These are phyloP conservation scores for Hanseniaspora singularis DNA, from an alignment of 805 yeast genomes.

Conservation along the genomic window DNA sequence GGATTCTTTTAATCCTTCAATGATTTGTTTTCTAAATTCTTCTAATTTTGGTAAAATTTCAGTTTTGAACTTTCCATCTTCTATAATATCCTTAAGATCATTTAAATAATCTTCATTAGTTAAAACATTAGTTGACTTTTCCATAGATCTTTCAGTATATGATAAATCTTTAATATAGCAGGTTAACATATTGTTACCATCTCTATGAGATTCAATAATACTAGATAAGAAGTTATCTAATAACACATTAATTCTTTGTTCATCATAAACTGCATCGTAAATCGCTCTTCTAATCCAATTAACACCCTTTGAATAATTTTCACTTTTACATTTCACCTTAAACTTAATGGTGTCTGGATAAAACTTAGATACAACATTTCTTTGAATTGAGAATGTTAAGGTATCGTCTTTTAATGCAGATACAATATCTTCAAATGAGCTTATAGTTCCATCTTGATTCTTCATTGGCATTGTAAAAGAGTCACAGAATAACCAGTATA, in stretches of 20 bases:
- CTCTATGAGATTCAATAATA: conserved; percentile 31
- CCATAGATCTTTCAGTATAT: conserved; percentile 44
- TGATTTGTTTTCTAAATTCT: conserved; percentile 43
- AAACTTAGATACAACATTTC: conserved; percentile 48
- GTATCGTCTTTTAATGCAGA: conserved; percentile 62
- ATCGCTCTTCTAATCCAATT: conserved; percentile 64
- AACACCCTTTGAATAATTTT: conserved; percentile 55
- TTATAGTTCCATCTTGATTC: conserved; percentile 44
- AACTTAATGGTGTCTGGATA: conserved; percentile 51
- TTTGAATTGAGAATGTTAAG: conserved; percentile 43
- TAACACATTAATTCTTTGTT: conserved; percentile 53
- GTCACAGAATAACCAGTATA: conserved; percentile 52
- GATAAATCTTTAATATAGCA: conserved; percentile 47
- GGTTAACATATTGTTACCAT: conserved; percentile 43
- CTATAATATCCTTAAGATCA: conserved; percentile 37
- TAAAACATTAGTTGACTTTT: conserved; percentile 55
- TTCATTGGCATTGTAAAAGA: conserved; percentile 62
- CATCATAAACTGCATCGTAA: conserved; percentile 58
- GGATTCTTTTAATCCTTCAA: conserved; percentile 41
- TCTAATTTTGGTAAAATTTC: conserved; percentile 27
- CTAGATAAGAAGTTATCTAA: conserved; percentile 32
- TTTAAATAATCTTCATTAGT: conserved; percentile 47
- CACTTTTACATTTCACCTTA: conserved; percentile 46
- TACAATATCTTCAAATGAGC: conserved; percentile 68
- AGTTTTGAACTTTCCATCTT: conserved; percentile 39